Evolutionary conservation across 768 basidiomycete species (phyloP), one percentile per base, ranked within the genome.

Genomic region (Filobasidium floriforme): DNA sequence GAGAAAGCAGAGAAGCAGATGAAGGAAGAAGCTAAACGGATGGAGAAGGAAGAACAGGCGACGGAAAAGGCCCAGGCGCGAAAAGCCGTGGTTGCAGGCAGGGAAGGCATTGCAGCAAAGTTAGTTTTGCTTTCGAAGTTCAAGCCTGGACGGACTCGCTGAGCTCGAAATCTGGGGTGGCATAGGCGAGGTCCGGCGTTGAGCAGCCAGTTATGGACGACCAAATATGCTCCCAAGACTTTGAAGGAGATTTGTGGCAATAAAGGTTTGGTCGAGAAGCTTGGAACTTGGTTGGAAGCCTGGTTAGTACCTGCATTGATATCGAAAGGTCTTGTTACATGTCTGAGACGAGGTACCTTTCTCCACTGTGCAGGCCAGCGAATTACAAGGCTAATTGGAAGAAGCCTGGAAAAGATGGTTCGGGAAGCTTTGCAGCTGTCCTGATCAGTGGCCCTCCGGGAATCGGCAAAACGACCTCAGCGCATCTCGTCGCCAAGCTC

Each of bases 401-500:
- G 80, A 96, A 93, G 72, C 92, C 92, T 0, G 96, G 96, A 0
- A 93, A 93, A 80, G 86, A 84, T 67, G 90, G 85, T 0, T 88
- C 89, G 87, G 90, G 90, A 71, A 80, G 87, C 7, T 94, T 83
- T 77, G 87, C 92, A 26, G 92, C 91, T 5, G 83, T 97, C 1
- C 80, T 99, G 70, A 87, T 98, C 68, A 90, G 90, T 1, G 96
- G 96, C 0, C 86, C 93, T 1, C 96, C 96, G 18, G 96, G 96
- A 9, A 96, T 98, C 61, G 96, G 94, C 26, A 99, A 98, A 81
- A 99, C 96, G 3, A 96, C 92, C 0, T 88, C 88, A 67, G 96
- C 94, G 1, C 96, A 99, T 79, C 75, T 99, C 32, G 88, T 89
- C 71, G 93, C 93, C 1, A 88, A 89, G 73, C 79, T 89, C n/a